Evolutionary conservation across 441 rosid species (phyloP), one percentile per base, ranked within the genome.

Genomic region (Arabidopsis lyrata): DNA sequence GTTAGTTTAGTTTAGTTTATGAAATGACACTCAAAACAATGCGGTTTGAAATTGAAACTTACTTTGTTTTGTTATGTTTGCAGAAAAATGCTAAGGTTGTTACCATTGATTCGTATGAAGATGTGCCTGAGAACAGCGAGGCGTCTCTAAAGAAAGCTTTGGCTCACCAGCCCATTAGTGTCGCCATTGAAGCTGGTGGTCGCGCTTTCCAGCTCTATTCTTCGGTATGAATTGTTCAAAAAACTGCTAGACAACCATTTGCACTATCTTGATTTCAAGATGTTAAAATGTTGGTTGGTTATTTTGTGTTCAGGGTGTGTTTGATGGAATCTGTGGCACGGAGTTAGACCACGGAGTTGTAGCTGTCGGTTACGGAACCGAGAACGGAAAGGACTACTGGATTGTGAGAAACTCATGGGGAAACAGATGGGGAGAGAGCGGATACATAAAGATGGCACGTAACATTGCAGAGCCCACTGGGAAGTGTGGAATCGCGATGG

Each of bases 371-470:
- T 94, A 94, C 14, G 99, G 99, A 65, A 81, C 89, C 12, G 97
- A 87, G 22, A 73, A 82, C 0, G 92, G 95, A 10, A 63, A 73
- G 38, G 92, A 88, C 72, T 92, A 86, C 72, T 92, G 97, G 97
- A 83, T 86, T 5, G 91, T 92, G n/a, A 86, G 77, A 77, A 92
- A 92, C 70, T 94, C 97, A 10, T 92, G 99, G 99, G 97, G 97
- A 29, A 8, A 5, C 0, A 74, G 77, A 73, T 94, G 97, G 97
- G 99, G 99, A 53, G 97, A 92, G 83, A n/a, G 44, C 0, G 99
- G 99, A 2, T 94, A 90, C 73, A 61, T 94, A 14, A 90, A 73
- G 74, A 86, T 94, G 97, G 91, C 75, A 50, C 80, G 97, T 42
- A 88, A 85, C 48, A 78, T 54, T 9, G 71, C 57, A 1, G 54